Evolutionary conservation across 495 filamentous ascomycete species (phyloP), one percentile per base, ranked within the genome.

Genomic region (Tetracladium setigerum): DNA sequence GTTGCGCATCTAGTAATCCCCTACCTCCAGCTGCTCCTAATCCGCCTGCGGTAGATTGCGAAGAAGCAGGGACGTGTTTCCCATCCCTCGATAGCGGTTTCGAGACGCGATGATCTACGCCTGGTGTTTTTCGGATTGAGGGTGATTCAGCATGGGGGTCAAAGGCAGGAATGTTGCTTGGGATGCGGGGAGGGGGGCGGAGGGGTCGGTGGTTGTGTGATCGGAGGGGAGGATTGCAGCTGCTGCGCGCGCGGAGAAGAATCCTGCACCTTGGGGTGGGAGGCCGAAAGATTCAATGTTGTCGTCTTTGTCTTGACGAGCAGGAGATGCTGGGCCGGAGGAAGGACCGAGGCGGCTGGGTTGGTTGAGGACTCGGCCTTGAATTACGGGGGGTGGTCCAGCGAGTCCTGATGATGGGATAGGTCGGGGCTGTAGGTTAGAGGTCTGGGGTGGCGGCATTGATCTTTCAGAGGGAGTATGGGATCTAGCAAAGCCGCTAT

Each of bases 91-190:
- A 50, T 13, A 55, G 30, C 4, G 58, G 58, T 37, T 55, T 56
- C 0, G 52, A 55, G 35, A 24, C 24, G 34, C 39, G 52, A 27
- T 92, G 86, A 53, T 95, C 88, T 38, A 96, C 74, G n/a, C 89
- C 89, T 0, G 84, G 82, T 3, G 90, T 95, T 57, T 91, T 89
- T 27, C 86, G 82, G 49, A 95, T 91, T 0, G 87, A 89, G 0
- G 89, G 87, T 50, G 84, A 89, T 53, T 95, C 88, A 4, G 80
- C 73, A 46, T 83, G 78, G 2, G 88, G 88, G 58, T 96, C 86
- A 64, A 95, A 96, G 40, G 70, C 68, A 4, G 77, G 62, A 31
- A 68, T 62, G 8, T 63, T 64, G 7, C 55, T 46, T 11, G 78
- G 69, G 5, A 65, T 43, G 4, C 70, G 64, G 2, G 61, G 61